Evolutionary conservation across 164 flowering plant species (phyloP).

Genomic region (Magnolia kwangsiensis): DNA sequence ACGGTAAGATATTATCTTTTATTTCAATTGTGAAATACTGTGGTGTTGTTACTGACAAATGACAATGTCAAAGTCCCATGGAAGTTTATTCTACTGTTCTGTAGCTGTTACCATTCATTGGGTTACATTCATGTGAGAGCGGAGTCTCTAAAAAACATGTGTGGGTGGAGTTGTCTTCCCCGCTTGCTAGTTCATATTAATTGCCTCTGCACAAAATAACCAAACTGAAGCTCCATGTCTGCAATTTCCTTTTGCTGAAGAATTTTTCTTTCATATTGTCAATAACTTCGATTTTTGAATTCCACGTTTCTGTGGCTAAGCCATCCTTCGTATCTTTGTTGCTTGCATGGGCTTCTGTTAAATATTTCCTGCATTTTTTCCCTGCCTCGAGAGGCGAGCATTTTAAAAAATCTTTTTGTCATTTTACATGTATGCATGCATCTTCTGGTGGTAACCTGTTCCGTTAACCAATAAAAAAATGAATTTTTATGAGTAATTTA

Average conservation of each 20-base stretch:
- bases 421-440: too few relatives aligned
- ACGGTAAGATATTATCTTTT: constrained; percentile 46
- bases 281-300: neutral
- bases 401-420: too few relatives aligned
- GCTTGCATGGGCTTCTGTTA: neutral
- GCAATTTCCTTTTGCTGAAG: neutral
- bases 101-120: neutral
- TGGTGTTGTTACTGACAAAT: neutral
- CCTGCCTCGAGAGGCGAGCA: too few relatives aligned
- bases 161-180: neutral
- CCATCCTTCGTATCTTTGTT: neutral
- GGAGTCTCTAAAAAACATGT: neutral
- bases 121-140: neutral
- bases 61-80: neutral
- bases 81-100: neutral
- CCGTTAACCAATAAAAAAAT: too few relatives aligned
- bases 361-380: neutral
- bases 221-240: neutral
- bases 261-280: neutral
- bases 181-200: too few relatives aligned
- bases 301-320: neutral
- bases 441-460: too few relatives aligned
- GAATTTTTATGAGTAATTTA: too few relatives aligned
- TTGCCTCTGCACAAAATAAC: too few relatives aligned
- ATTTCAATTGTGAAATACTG: neutral